Evolutionary conservation across 441 rosid species (phyloP).

Genomic region (Metrosideros polymorpha): DNA sequence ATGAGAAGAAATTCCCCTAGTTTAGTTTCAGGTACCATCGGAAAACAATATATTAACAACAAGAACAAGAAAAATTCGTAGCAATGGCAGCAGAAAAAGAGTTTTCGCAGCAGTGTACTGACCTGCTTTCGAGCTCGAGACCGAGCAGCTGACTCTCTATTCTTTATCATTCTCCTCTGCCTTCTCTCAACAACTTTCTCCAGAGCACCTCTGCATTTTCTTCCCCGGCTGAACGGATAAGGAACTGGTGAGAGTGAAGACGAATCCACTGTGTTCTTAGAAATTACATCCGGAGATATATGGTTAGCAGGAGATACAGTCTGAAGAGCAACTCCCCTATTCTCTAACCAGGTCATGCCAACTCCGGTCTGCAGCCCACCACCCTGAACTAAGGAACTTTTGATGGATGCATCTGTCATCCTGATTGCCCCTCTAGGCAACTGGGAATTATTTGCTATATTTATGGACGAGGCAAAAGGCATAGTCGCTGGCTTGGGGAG

Average conservation of each 20-base stretch:
- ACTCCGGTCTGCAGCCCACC: constrained; percentile 30
- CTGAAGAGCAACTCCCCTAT: constrained; percentile 17
- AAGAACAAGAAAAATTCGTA: not conserved
- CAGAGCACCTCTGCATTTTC: constrained; percentile 38
- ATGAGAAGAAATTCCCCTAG: not conserved
- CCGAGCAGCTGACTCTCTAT: constrained; percentile 77
- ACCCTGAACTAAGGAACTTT: constrained; percentile 38
- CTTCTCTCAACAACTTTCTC: constrained; percentile 76
- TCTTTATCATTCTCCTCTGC: constrained; percentile 76
- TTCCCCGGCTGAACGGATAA: constrained; percentile 44
- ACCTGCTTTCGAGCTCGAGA: constrained; percentile 83
- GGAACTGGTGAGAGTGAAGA: constrained; percentile 51
- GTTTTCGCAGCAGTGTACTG: not conserved
- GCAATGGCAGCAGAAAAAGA: not conserved
- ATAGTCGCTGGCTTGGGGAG: constrained; percentile 40
- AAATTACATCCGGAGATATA: constrained; percentile 39
- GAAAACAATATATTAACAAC: not conserved
- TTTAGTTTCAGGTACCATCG: not conserved
- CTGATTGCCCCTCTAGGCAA: constrained; percentile 37
- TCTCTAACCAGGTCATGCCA: constrained; percentile 30
- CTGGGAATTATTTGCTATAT: constrained; percentile 20
- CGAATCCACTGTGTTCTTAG: constrained; percentile 29
- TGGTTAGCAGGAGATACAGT: constrained; percentile 42
- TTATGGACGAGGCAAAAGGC: constrained; percentile 32
- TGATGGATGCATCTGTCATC: constrained; percentile 26